phyloP scores from a whole-genome alignment of 1,284 basidiomycete genomes.

The Papiliotrema terrestris region DNA sequence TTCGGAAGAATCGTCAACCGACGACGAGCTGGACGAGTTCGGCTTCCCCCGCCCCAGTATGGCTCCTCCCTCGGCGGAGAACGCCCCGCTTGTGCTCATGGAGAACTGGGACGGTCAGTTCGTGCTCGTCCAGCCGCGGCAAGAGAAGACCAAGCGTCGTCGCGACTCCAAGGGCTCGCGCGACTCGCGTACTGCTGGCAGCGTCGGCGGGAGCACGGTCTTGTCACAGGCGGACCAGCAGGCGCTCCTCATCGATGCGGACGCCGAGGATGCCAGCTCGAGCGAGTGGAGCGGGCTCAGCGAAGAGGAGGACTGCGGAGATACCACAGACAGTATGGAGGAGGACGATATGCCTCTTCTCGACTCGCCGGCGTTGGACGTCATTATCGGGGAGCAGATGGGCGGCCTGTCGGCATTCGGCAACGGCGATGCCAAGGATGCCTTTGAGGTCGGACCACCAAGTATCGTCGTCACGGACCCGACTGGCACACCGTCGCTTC shows the following conservation, averaged over 20 bases:
- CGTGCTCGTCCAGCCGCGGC: conserved; percentile 40
- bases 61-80: background rate
- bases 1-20: conserved; percentile 28
- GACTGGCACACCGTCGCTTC: background rate
- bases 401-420: background rate
- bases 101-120: conserved; percentile 48
- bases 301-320: conserved; percentile 39
- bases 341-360: conserved; percentile 48
- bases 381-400: conserved; percentile 34
- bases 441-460: background rate
- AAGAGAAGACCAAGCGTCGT: conserved; percentile 25
- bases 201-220: conserved; percentile 33
- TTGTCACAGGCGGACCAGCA: conserved; percentile 33
- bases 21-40: conserved; percentile 43
- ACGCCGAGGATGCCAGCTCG: conserved; percentile 31
- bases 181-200: conserved; percentile 31
- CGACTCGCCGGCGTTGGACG: conserved; percentile 40
- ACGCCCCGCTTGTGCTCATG: conserved; percentile 40
- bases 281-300: conserved; percentile 34
- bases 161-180: conserved; percentile 11
- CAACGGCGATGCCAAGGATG: background rate
- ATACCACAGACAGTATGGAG: conserved; percentile 47
- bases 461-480: conserved; percentile 12
- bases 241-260: conserved; percentile 38
- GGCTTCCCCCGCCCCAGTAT: conserved; percentile 33